These are phyloP conservation scores for Poterioochromonas sp. DNA, from an alignment of 352 stramenopile genomes.

Conservation along the genomic window DNA sequence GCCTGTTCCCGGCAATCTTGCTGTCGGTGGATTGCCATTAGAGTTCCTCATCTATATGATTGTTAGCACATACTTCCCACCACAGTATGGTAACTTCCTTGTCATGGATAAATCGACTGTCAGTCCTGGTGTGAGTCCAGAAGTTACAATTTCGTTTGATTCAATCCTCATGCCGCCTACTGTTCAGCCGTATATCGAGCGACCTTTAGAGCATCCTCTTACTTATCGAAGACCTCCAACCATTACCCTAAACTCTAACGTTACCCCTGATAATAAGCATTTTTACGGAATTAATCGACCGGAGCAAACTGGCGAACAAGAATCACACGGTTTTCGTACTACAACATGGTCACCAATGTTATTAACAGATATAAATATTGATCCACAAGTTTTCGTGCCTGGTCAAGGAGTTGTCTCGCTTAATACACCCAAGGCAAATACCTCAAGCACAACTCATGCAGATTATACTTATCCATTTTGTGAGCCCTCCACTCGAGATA, in stretches of 20 bases:
- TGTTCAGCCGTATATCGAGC: conserved; percentile 53
- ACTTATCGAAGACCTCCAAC: conserved; percentile 69
- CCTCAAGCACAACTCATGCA: conserved; percentile 67
- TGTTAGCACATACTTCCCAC: conserved; percentile 75
- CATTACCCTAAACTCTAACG: conserved; percentile 56
- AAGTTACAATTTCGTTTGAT: conserved; percentile 43
- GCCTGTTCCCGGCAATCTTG: conserved; percentile 61
- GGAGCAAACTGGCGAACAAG: conserved; percentile 78
- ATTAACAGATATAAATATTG: conserved; percentile 40
- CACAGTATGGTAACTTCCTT: conserved; percentile 79
- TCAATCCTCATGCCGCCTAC: conserved; percentile 39
- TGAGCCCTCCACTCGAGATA: conserved; percentile 72
- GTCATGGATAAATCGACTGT: conserved; percentile 57
- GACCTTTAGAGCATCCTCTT: conserved; percentile 69
- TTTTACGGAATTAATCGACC: conserved; percentile 61
- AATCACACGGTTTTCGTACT: conserved; percentile 72
- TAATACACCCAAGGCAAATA: conserved; percentile 66
- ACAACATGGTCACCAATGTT: conserved; percentile 53
- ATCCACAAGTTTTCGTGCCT: conserved; percentile 58
- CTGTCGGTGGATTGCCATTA: conserved; percentile 64
- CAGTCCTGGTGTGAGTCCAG: conserved; percentile 37
- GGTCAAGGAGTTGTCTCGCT: conserved; percentile 65
- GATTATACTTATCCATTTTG: conserved; percentile 81
- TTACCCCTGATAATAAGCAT: conserved; percentile 39
- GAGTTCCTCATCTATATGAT: conserved; percentile 77